Conservation (phyloP, 2,329 filamentous ascomycete species). For the Pseudogymnoascus pannorum region DNA sequence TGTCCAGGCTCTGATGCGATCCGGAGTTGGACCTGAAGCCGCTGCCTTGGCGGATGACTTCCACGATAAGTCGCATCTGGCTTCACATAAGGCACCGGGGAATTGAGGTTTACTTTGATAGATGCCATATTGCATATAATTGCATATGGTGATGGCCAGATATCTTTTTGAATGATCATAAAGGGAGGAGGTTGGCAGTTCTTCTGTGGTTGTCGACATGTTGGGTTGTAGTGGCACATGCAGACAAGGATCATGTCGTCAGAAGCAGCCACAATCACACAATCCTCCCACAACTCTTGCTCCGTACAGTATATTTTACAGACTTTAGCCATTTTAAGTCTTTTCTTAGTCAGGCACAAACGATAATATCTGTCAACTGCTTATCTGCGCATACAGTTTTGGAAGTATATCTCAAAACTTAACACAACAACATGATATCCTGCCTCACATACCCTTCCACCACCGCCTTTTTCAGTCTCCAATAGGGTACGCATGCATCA, state of each 20-base stretch:
- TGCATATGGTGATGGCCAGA: constrained; percentile 2
- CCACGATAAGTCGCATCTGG: constrained; percentile 1
- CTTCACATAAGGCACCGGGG: not conserved
- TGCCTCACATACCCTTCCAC: not conserved
- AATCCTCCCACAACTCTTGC: not conserved
- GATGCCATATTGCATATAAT: constrained; percentile 5
- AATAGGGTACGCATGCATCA: constrained; percentile 28
- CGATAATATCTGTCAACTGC: not conserved
- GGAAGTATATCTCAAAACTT: not conserved
- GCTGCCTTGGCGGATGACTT: not conserved
- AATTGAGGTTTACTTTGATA: constrained; percentile 5
- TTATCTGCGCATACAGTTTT: not conserved
- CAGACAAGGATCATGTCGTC: constrained; percentile 4
- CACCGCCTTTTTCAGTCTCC: not conserved
- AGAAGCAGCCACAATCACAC: constrained; percentile 1
- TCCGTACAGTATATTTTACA: not conserved
- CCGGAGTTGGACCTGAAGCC: constrained; percentile 18
- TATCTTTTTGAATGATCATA: not conserved
- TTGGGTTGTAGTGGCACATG: constrained; percentile 1
- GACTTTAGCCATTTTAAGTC: not conserved
- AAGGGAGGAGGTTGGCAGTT: not conserved
- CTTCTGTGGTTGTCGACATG: not conserved
- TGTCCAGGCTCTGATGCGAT: constrained; percentile 31
- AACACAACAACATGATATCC: too few relatives aligned
- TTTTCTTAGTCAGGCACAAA: not conserved